phyloP scores from a whole-genome alignment of 2,329 filamentous ascomycete genomes.

The Cercospora janseana region DNA sequence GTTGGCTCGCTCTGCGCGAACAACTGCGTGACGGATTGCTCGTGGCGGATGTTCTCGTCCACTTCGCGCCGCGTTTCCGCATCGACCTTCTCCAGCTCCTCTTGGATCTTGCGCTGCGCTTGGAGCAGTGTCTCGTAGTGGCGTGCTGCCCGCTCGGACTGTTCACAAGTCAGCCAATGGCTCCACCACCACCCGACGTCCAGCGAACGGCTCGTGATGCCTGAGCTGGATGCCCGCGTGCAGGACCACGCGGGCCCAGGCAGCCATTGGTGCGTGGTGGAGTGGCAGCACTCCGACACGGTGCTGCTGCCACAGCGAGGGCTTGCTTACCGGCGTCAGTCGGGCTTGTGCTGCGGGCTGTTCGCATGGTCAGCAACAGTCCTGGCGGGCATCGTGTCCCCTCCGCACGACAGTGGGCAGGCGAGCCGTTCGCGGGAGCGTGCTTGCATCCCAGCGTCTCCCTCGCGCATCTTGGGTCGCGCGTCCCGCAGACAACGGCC shows the following conservation, averaged over 20 bases:
- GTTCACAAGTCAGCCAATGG: conserved; percentile 28
- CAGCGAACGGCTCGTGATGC: too few relatives aligned
- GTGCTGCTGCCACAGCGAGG: too few relatives aligned
- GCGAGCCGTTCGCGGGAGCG: too few relatives aligned
- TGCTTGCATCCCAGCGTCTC: too few relatives aligned
- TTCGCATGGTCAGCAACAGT: conserved; percentile 4
- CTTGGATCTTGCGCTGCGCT: conserved; percentile 84
- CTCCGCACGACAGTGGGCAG: too few relatives aligned
- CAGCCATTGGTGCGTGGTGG: too few relatives aligned
- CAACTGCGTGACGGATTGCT: conserved; percentile 67
- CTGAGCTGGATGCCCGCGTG: too few relatives aligned
- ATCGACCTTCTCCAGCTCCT: conserved; percentile 87
- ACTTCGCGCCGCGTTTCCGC: conserved; percentile 80
- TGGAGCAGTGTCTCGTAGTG: conserved; percentile 90
- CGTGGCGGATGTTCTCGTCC: conserved; percentile 79
- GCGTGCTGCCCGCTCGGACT: conserved; percentile 92
- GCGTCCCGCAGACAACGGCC: too few relatives aligned
- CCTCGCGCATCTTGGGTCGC: too few relatives aligned
- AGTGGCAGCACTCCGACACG: too few relatives aligned
- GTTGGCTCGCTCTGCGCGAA: conserved; percentile 84
- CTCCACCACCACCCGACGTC: neutral
- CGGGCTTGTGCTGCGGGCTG: conserved; percentile 54
- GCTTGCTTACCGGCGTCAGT: conserved; percentile 75
- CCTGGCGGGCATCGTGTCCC: too few relatives aligned
- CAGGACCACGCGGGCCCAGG: too few relatives aligned